A percentile compares a stretch with the other conserved stretches of the same genome.
These are phyloP conservation scores for Marasmius sp. DNA, from an alignment of 1,284 basidiomycete genomes.

Conservation along the genomic window DNA sequence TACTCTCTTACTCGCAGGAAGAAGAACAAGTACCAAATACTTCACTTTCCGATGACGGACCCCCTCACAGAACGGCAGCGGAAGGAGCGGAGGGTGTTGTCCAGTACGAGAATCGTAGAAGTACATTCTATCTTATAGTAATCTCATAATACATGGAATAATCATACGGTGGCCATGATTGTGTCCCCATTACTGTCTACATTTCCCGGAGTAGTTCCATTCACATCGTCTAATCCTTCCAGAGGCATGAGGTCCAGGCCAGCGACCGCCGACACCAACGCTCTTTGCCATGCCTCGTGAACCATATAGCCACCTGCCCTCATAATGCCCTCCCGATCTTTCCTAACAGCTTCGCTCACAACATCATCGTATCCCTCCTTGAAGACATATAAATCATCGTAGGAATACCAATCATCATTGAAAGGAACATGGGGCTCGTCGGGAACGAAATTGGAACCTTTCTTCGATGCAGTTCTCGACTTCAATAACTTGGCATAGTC, in stretches of 20 bases:
- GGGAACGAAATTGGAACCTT: conserved; percentile 44
- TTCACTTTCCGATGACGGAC: conserved; percentile 66
- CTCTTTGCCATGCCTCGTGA: conserved; percentile 86
- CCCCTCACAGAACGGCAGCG: conserved; percentile 56
- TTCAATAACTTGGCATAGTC: conserved; percentile 50
- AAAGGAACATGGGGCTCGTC: conserved; percentile 77
- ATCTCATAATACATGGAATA: background rate
- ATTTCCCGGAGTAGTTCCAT: conserved; percentile 17
- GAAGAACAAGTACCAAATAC: conserved; percentile 62
- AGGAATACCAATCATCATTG: conserved; percentile 73
- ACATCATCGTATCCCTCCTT: conserved; percentile 67
- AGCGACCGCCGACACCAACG: conserved; percentile 75
- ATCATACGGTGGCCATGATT: conserved; percentile 38
- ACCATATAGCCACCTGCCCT: conserved; percentile 83
- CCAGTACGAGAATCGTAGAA: conserved; percentile 33
- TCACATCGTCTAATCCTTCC: conserved; percentile 23
- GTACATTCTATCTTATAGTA: background rate
- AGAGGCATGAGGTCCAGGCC: conserved; percentile 61
- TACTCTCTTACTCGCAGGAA: conserved; percentile 30
- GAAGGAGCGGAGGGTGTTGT: conserved; percentile 47
- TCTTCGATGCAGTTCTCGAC: conserved; percentile 51
- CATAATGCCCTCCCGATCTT: conserved; percentile 79
- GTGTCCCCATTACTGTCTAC: conserved; percentile 32
- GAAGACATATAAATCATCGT: conserved; percentile 65
- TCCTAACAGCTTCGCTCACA: conserved; percentile 70